Evolutionary conservation across 2,329 filamentous ascomycete species (phyloP).

Genomic region (Epichloe gansuensis): DNA sequence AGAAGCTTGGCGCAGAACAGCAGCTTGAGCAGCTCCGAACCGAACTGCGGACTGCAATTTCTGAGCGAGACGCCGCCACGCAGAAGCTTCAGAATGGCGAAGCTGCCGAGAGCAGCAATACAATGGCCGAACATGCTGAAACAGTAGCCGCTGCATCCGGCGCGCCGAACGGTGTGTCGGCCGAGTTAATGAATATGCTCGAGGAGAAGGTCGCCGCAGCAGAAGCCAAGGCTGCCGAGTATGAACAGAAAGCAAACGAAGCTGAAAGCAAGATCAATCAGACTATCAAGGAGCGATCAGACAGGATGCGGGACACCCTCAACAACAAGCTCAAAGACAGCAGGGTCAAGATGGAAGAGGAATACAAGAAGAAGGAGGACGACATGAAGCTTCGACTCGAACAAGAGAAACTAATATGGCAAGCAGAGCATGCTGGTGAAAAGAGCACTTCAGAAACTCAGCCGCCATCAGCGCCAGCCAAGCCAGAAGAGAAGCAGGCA

Average conservation of each 20-base stretch:
- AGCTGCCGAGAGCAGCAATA: constrained; percentile 7
- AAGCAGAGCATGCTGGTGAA: constrained; percentile 34
- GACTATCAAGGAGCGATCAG: constrained; percentile 51
- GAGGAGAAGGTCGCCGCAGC: constrained; percentile 49
- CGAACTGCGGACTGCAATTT: constrained; percentile 49
- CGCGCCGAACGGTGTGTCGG: constrained; percentile 27
- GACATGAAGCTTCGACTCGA: constrained; percentile 44
- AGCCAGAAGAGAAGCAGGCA: constrained; percentile 16
- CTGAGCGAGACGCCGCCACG: constrained; percentile 51
- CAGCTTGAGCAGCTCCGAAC: constrained; percentile 41
- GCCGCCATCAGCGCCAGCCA: constrained; percentile 25
- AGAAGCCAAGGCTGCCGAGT: constrained; percentile 49
- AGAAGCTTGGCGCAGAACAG: constrained; percentile 56
- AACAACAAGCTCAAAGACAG: constrained; percentile 61
- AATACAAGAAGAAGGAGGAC: constrained; percentile 40
- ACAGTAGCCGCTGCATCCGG: background rate
- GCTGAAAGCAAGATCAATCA: constrained; percentile 49
- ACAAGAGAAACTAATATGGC: constrained; percentile 50
- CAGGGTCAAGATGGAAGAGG: constrained; percentile 36
- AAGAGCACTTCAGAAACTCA: constrained; percentile 12
- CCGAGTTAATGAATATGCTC: constrained; percentile 46
- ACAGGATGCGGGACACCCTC: constrained; percentile 55
- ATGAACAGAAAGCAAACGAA: constrained; percentile 49
- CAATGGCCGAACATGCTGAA: background rate
- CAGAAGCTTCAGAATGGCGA: constrained; percentile 22